Percentiles rank a stretch among this genome's conserved stretches.
phyloP scores from a whole-genome alignment of 1,284 basidiomycete genomes.

The Ganoderma lingzhi region DNA sequence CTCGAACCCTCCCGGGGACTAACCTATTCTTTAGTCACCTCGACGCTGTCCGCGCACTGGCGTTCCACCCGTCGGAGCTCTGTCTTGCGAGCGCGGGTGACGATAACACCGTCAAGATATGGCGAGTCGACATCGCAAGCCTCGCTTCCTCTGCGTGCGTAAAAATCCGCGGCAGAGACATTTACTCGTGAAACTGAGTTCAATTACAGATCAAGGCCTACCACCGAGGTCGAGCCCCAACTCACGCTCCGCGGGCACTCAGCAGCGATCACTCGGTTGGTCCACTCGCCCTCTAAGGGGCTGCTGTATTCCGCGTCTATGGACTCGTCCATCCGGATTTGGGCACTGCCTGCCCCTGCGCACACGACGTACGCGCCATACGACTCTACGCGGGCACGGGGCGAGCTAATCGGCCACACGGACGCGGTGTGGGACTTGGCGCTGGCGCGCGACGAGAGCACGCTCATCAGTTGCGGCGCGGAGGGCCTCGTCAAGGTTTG shows the following conservation, averaged over 20 bases:
- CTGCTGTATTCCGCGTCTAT: constrained; percentile 92
- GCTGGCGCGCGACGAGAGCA: constrained; percentile 76
- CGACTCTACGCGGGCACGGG: constrained; percentile 80
- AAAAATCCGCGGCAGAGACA: constrained; percentile 23
- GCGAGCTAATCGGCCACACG: constrained; percentile 89
- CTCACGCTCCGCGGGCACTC: constrained; percentile 94
- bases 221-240: constrained; percentile 88
- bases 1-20: constrained; percentile 28
- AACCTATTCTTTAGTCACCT: constrained; percentile 73
- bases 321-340: constrained; percentile 93
- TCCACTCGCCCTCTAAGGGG: constrained; percentile 81
- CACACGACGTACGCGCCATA: constrained; percentile 90
- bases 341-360: constrained; percentile 78
- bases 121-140: constrained; percentile 83
- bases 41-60: constrained; percentile 90
- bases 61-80: constrained; percentile 87
- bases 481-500: constrained; percentile 95
- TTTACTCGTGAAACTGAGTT: constrained; percentile 30
- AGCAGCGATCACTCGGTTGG: constrained; percentile 88
- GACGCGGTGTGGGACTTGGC: constrained; percentile 97
- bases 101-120: constrained; percentile 96
- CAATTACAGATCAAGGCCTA: constrained; percentile 60
- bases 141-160: constrained; percentile 78
- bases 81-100: constrained; percentile 92
- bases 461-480: constrained; percentile 89